Base-by-base conservation (phyloP, 352 stramenopile genomes). In the Globisporangium heterothallicum region DNA sequence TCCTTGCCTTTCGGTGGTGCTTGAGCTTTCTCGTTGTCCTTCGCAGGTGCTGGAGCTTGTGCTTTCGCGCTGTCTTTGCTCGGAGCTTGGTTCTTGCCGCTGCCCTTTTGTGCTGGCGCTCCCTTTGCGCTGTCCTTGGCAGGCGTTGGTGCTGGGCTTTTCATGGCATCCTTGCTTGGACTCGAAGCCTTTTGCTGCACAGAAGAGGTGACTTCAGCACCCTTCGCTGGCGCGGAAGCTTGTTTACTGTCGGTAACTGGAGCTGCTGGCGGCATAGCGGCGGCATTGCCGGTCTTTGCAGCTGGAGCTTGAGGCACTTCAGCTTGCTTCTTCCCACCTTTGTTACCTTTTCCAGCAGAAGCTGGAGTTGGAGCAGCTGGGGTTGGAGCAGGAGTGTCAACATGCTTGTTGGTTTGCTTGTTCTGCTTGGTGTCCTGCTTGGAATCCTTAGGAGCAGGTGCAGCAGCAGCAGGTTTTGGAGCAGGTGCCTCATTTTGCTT, bases 381-480 rank as follows among this genome's bases (percentile, higher is more conserved):
- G 10, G n/a, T n/a, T n/a, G n/a, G n/a, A n/a, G n/a, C n/a, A n/a
- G n/a, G n/a, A n/a, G n/a, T n/a, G n/a, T n/a, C n/a, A n/a, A n/a
- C n/a, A n/a, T n/a, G 29, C 29, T 34, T 34, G 29, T 34, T 6
- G 29, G 6, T 34, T 10, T 18, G n/a, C 40, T 45, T 45, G n/a
- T 45, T 45, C n/a, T 45, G n/a, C 40, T 45, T 45, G 18, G 22
- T 40, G 19, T 56, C 27, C 26, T 53, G 46, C 30, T 53, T 53
- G 32, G 26, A 24, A 32, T 35, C 42, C 42, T 47, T 47, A 3
- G 22, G 21, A 14, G 42, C 42, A 8, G 42, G 42, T 21, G 42
- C 42, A 32, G 22, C 4, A 5, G 42, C 24, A 32, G 21, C 42
- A n/a, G n/a, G n/a, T n/a, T n/a, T n/a, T 21, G 42, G 24, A 9